A percentile compares a stretch with the other conserved stretches of the same genome.
These are phyloP conservation scores for Senecio squalidus DNA, from an alignment of 140 eudicot genomes.

Conservation along the genomic window DNA sequence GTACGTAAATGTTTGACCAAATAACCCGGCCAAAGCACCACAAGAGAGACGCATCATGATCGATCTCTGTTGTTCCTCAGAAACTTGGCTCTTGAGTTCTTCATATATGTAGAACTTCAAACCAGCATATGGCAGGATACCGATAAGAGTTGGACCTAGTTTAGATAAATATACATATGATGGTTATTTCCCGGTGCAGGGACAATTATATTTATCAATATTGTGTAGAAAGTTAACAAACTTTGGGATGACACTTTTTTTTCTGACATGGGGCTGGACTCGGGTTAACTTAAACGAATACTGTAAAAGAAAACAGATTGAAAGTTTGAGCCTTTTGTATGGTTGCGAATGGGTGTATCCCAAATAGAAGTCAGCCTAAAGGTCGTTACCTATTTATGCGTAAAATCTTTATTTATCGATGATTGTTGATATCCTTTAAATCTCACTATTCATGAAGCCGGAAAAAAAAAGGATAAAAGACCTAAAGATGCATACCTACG, in stretches of 20 bases:
- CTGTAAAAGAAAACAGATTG: too few species aligned
- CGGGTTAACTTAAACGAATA: too few species aligned
- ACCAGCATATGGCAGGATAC: conserved; percentile 97
- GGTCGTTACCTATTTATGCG: too few species aligned
- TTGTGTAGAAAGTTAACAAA: too few species aligned
- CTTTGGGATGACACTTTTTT: too few species aligned
- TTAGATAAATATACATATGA: not conserved
- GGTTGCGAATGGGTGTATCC: too few species aligned
- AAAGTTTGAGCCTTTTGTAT: too few species aligned
- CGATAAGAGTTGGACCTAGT: conserved; percentile 93
- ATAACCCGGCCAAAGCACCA: conserved; percentile 97
- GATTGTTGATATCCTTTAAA: too few species aligned
- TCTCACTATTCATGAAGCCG: not conserved
- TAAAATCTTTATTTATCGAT: too few species aligned
- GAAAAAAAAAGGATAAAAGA: not conserved
- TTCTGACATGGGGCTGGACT: too few species aligned
- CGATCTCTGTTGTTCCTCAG: conserved; percentile 87
- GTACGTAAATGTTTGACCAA: conserved; percentile 93
- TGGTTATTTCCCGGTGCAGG: not conserved
- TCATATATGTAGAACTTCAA: conserved; percentile 89
- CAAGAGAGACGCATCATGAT: conserved; percentile 72
- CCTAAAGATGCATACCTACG: conserved; percentile 47
- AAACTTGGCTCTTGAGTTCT: conserved; percentile 76
- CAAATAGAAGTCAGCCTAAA: too few species aligned
- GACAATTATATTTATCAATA: not conserved